Conservation (phyloP, 164 flowering plant genomes). For the Amborella trichopoda region DNA sequence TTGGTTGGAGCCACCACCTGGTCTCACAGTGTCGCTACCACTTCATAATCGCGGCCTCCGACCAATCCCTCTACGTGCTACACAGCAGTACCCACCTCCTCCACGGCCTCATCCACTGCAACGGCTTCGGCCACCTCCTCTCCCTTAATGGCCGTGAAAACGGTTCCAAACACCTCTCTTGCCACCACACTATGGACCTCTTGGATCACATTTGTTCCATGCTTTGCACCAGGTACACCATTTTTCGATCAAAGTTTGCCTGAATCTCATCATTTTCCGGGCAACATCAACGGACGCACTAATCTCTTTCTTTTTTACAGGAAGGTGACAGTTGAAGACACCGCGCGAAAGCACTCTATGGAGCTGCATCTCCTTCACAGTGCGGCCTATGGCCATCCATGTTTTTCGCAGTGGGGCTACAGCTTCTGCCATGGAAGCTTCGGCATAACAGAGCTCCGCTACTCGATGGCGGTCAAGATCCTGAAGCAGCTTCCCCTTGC, state of each 20-base stretch:
- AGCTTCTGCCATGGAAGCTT: constrained; percentile 61
- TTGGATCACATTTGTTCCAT: constrained; percentile 73
- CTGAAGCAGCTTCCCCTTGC: constrained; percentile 39
- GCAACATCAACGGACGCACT: no score
- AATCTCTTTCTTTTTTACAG: no score
- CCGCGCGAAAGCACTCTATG: constrained; percentile 53
- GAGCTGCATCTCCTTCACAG: constrained; percentile 70
- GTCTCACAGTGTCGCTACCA: constrained; percentile 72
- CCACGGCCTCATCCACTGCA: constrained; percentile 74
- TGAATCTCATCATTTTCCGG: no score
- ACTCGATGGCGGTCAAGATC: constrained; percentile 40
- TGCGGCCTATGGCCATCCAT: constrained; percentile 65
- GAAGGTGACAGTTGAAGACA: constrained; percentile 56
- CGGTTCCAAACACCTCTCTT: constrained; percentile 48
- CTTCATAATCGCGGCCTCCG: constrained; percentile 40
- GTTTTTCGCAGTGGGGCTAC: constrained; percentile 94
- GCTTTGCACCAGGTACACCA: constrained; percentile 61
- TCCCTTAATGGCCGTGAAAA: constrained; percentile 78
- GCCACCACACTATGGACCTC: constrained; percentile 75
- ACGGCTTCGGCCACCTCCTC: constrained; percentile 77
- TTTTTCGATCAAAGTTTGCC: no score
- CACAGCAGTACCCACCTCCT: constrained; percentile 30
- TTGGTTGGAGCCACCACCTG: constrained; percentile 85
- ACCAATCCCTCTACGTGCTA: not conserved
- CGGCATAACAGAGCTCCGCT: constrained; percentile 41